A percentile compares a stretch with the other conserved stretches of the same genome.
These are phyloP conservation scores for Anethum foeniculum DNA, from an alignment of 140 eudicot genomes.

Conservation along the genomic window DNA sequence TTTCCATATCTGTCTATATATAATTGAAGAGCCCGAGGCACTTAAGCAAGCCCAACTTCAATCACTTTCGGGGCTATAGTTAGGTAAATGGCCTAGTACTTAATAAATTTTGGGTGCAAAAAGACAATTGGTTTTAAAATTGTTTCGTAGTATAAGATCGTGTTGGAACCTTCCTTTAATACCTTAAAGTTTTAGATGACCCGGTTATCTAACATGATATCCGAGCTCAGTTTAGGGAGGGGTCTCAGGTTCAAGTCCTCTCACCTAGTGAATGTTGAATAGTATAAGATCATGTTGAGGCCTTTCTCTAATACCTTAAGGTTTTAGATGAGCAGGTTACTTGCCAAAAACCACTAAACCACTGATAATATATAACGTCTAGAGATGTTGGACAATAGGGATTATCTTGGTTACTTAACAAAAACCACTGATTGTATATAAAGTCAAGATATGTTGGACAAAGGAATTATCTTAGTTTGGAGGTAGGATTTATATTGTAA, in stretches of 20 bases:
- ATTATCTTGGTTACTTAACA: not conserved
- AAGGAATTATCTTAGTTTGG: not conserved
- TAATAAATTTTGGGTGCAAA: too few species aligned
- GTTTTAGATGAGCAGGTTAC: too few species aligned
- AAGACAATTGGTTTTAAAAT: not conserved
- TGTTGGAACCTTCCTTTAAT: too few species aligned
- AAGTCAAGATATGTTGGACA: not conserved
- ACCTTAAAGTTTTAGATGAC: too few species aligned
- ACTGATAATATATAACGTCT: not conserved
- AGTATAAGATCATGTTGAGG: too few species aligned
- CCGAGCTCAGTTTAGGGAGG: too few species aligned
- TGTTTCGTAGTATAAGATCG: too few species aligned
- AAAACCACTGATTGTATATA: not conserved
- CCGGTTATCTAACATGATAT: too few species aligned
- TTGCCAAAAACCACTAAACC: not conserved
- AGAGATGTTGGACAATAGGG: not conserved
- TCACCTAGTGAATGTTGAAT: too few species aligned
- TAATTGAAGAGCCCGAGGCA: not conserved
- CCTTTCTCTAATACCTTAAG: too few species aligned
- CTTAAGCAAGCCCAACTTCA: not conserved
- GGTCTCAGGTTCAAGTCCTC: too few species aligned
- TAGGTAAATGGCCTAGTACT: not conserved
- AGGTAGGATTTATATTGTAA: not conserved
- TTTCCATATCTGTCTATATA: conserved; percentile 1
- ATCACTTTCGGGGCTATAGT: not conserved